A percentile compares a stretch with the other conserved stretches of the same genome.
Evolutionary conservation across 495 filamentous ascomycete species (phyloP).

Genomic region (Podospora tetraspora): DNA sequence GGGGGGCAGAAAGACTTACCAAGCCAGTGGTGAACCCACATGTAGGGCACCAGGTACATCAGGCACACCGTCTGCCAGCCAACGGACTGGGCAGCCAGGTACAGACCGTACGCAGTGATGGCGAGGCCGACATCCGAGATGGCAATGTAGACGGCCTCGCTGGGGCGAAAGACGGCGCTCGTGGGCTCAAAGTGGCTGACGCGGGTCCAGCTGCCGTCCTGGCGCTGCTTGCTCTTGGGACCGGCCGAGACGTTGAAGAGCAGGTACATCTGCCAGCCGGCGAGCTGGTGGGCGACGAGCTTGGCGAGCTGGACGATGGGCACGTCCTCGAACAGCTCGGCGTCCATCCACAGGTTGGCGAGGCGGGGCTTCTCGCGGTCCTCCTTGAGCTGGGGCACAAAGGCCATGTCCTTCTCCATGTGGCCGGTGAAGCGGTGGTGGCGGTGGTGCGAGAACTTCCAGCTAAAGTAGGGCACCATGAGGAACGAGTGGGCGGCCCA

Average conservation of each 20-base stretch:
- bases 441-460: conserved; percentile 91
- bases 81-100: conserved; percentile 60
- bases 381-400: conserved; percentile 76
- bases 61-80: conserved; percentile 80
- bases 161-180: conserved; percentile 86
- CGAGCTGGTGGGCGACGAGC: conserved; percentile 75
- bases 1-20: conserved; percentile 44
- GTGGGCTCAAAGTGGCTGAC: conserved; percentile 92
- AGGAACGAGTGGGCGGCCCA: conserved; percentile 77
- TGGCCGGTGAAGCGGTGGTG: conserved; percentile 95
- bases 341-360: conserved; percentile 47
- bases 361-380: conserved; percentile 64
- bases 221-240: conserved; percentile 71
- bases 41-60: conserved; percentile 87
- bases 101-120: conserved; percentile 46
- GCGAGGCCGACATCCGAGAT: conserved; percentile 77
- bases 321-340: conserved; percentile 88
- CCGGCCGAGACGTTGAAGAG: conserved; percentile 86
- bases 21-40: conserved; percentile 98
- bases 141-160: conserved; percentile 76
- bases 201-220: conserved; percentile 70
- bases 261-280: conserved; percentile 85
- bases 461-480: conserved; percentile 83
- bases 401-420: conserved; percentile 97
- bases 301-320: conserved; percentile 71